Evolutionary conservation across 169 alveolate species (phyloP).

Genomic region (Cryptosporidium muris): DNA sequence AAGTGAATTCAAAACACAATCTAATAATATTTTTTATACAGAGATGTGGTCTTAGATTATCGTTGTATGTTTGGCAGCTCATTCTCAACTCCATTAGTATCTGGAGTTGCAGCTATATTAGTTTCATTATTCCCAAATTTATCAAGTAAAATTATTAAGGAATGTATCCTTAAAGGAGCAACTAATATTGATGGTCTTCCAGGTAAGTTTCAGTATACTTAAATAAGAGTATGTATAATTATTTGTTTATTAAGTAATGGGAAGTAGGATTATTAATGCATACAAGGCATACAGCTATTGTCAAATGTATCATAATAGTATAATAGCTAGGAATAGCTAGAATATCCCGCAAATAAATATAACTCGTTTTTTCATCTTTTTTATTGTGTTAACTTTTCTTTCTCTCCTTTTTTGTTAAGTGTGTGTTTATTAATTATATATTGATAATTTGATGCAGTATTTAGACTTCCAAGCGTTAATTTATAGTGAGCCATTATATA

Average conservation of each 20-base stretch:
- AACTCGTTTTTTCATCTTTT: no score
- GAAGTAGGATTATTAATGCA: conserved; percentile 53
- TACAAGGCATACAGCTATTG: not conserved
- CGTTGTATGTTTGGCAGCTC: conserved; percentile 76
- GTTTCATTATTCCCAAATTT: conserved; percentile 76
- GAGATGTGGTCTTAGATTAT: conserved; percentile 41
- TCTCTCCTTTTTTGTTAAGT: no score
- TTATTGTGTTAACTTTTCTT: no score
- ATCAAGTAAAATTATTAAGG: conserved; percentile 72
- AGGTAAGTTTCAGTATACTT: conserved; percentile 20
- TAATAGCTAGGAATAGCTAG: no score
- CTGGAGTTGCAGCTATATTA: conserved; percentile 77
- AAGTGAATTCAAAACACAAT: not conserved
- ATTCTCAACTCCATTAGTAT: conserved; percentile 78
- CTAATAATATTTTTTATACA: not conserved
- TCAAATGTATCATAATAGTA: no score
- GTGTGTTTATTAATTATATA: no score
- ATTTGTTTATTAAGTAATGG: conserved; percentile 10
- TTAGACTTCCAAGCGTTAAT: no score
- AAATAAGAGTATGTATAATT: not conserved
- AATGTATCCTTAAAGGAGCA: conserved; percentile 73
- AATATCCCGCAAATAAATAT: no score
- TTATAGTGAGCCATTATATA: no score
- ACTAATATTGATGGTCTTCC: conserved; percentile 49
- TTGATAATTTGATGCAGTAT: no score